Evolutionary conservation across 805 yeast genomes (phyloP), one percentile per base, ranked within the genome.

Genomic region (Candida boleticola): DNA sequence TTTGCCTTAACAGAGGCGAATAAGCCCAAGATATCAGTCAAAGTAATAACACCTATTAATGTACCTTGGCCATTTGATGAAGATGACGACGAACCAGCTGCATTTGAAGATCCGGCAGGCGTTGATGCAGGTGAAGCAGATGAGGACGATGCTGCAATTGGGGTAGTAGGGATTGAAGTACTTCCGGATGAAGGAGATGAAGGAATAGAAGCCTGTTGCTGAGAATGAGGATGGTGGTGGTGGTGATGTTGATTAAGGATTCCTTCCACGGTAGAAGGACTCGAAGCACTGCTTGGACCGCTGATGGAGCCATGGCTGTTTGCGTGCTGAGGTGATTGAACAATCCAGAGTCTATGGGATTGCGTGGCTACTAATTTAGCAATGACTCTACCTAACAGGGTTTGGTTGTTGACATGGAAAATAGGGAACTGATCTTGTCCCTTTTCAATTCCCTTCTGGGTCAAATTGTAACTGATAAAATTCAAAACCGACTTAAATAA

Each of bases 381-480:
- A 56, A 93, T 77, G 6, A 95, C 89, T 61, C 96, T 78, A 26
- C 89, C 95, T 39, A 93, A 73, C 0, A 93, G 82, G 7, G 95
- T 80, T 31, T 77, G 75, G 46, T 80, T 79, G 48, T 87, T 83
- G 20, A 92, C 97, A 61, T 92, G 96, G 75, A 92, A 92, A 31
- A 93, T 92, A 14, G 99, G 99, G 73, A 85, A 92, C 32, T 95
- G 89, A 68, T 92, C 99, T 63, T 90, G 89, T 40, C 97, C 97
- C 58, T 89, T 90, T 55, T 85, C 95, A 25, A 92, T 74, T 17
- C 99, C 99, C 58, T 96, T 82, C 42, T 83, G 83, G 49, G 85
- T 83, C 49, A 93, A 75, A 46, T 90, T 89, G 48, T 89, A 84
- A 11, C 95, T 81, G 44, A 92, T 80, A 60, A 92, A 92, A 64